Percentiles rank a stretch among this genome's conserved stretches.
Conservation (phyloP, 306 rosid species). For the Begonia fuchsioides region DNA sequence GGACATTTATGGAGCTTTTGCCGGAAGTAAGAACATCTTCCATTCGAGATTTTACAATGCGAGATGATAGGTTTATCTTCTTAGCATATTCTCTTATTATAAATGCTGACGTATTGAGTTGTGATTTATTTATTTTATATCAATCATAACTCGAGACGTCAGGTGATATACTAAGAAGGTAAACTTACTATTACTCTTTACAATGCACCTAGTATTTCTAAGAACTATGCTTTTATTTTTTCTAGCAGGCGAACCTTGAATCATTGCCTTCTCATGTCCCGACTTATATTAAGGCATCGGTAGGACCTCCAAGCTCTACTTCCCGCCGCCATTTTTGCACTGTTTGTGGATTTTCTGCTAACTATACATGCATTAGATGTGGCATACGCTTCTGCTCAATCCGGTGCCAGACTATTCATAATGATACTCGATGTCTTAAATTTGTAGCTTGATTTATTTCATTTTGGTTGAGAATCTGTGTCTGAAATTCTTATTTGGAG, state of each 20-base stretch:
- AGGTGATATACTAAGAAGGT: too few species aligned
- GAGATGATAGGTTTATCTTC: too few species aligned
- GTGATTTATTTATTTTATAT: too few species aligned
- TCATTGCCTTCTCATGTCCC: constrained; percentile 72
- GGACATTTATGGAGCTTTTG: constrained; percentile 80
- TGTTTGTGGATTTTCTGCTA: constrained; percentile 72
- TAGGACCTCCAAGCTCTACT: constrained; percentile 88
- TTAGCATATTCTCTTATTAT: too few species aligned
- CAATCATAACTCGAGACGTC: too few species aligned
- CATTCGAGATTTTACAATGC: neutral
- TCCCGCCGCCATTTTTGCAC: constrained; percentile 72
- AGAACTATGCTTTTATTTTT: constrained; percentile 4
- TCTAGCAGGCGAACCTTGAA: constrained; percentile 61
- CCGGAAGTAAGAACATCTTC: constrained; percentile 43
- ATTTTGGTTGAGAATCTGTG: too few species aligned
- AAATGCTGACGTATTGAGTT: too few species aligned
- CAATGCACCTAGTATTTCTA: neutral
- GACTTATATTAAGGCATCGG: constrained; percentile 69
- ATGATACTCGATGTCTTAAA: constrained; percentile 91
- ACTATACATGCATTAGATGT: constrained; percentile 78
- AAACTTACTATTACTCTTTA: too few species aligned
- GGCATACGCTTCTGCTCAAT: constrained; percentile 72
- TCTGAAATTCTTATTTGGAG: too few species aligned
- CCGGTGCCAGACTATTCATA: constrained; percentile 84
- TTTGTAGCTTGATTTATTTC: constrained; percentile 52